phyloP scores from a whole-genome alignment of 345 rosid genomes.

The Eutrema yunnanense region DNA sequence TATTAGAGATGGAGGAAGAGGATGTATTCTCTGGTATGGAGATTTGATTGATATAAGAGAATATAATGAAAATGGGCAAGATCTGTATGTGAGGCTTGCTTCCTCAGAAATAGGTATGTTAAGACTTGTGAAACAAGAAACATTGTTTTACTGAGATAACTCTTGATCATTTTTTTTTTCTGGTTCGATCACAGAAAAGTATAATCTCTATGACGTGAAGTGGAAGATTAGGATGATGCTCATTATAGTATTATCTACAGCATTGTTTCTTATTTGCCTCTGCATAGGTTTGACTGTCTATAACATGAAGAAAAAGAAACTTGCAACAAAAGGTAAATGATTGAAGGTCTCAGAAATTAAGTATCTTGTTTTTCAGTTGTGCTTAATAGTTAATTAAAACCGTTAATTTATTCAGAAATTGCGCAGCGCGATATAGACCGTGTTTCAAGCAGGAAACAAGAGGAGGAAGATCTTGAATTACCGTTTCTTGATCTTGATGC shows the following conservation, averaged over 20 bases:
- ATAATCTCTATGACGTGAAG: slow-evolving; percentile 1
- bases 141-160: background rate
- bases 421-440: slow-evolving; percentile 6
- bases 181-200: slow-evolving; percentile 9
- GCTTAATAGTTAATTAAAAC: background rate
- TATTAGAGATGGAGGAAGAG: slow-evolving; percentile 38
- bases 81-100: slow-evolving; percentile 61
- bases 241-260: slow-evolving; percentile 7
- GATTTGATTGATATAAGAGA: slow-evolving; percentile 40
- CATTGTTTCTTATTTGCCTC: slow-evolving; percentile 13
- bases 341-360: background rate
- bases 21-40: slow-evolving; percentile 50
- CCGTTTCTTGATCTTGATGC: slow-evolving; percentile 31
- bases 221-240: slow-evolving; percentile 15
- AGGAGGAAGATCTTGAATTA: slow-evolving; percentile 21
- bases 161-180: background rate
- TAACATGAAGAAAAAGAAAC: slow-evolving; percentile 15
- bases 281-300: background rate
- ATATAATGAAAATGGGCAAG: slow-evolving; percentile 54
- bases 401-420: background rate
- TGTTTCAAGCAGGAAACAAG: slow-evolving; percentile 16
- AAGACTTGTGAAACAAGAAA: slow-evolving; percentile 4
- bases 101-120: slow-evolving; percentile 29
- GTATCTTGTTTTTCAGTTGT: background rate
- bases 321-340: slow-evolving; percentile 10